These are phyloP conservation scores for Sisymbrium irio DNA, from an alignment of 345 rosid species.

Conservation along the genomic window DNA sequence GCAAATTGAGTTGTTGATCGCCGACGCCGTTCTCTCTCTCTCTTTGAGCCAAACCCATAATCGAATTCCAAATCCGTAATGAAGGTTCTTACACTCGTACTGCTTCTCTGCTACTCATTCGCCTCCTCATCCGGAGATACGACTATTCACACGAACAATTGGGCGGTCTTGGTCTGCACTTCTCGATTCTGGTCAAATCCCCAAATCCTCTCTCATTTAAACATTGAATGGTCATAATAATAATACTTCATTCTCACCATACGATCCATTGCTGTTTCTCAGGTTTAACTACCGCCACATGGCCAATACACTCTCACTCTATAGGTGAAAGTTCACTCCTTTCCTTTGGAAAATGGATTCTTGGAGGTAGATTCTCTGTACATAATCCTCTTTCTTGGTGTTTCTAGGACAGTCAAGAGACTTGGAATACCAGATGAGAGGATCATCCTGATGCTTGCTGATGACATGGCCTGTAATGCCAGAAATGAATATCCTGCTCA, in stretches of 20 bases:
- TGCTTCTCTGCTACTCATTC: slow-evolving; percentile 36
- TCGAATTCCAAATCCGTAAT: not conserved
- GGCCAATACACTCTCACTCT: slow-evolving; percentile 94
- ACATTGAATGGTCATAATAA: no score
- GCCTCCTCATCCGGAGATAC: slow-evolving; percentile 56
- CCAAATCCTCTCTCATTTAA: no score
- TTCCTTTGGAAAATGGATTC: no score
- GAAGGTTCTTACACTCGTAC: slow-evolving; percentile 26
- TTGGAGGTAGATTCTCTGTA: not conserved
- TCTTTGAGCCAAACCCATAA: no score
- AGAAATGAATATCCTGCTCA: slow-evolving; percentile 95
- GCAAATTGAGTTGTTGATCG: no score
- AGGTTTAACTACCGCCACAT: slow-evolving; percentile 98
- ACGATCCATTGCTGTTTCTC: no score
- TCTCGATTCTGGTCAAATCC: slow-evolving; percentile 84
- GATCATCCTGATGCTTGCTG: slow-evolving; percentile 94
- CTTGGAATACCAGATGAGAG: slow-evolving; percentile 96
- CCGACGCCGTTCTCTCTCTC: no score
- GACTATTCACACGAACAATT: slow-evolving; percentile 84
- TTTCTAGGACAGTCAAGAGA: slow-evolving; percentile 86
- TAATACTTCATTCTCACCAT: no score
- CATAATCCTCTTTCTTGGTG: slow-evolving; percentile 23
- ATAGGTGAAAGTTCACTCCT: slow-evolving; percentile 51
- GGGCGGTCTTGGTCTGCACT: slow-evolving; percentile 99
- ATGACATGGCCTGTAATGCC: slow-evolving; percentile 98